A percentile compares a stretch with the other conserved stretches of the same genome.
These are phyloP conservation scores for Teratosphaeria gauchensis DNA, from an alignment of 2,329 filamentous ascomycete genomes.

Conservation along the genomic window DNA sequence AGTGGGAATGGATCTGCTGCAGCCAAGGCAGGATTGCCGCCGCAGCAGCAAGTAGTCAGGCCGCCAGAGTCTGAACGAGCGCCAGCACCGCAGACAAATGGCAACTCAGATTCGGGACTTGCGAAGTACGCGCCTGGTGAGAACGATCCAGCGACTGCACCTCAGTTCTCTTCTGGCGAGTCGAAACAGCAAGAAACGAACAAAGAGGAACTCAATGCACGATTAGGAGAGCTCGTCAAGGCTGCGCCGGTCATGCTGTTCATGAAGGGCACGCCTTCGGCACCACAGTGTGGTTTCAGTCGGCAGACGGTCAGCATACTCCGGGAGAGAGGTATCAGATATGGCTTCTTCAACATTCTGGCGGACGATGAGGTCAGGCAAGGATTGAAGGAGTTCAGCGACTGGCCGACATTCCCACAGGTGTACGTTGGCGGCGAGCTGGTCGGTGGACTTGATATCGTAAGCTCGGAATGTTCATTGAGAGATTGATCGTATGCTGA, in stretches of 20 bases:
- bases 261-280: conserved; percentile 90
- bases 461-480: conserved; percentile 41
- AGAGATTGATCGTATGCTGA: not conserved
- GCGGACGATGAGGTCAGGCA: conserved; percentile 96
- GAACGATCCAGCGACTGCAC: conserved; percentile 37
- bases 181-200: conserved; percentile 27
- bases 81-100: conserved; percentile 25
- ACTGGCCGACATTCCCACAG: conserved; percentile 97
- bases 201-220: conserved; percentile 77
- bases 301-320: conserved; percentile 78
- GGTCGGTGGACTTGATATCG: conserved; percentile 90
- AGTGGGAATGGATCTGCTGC: conserved; percentile 21
- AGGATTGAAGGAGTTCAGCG: conserved; percentile 92
- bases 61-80: conserved; percentile 27
- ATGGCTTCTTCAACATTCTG: conserved; percentile 98
- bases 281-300: conserved; percentile 87
- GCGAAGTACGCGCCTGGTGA: conserved; percentile 36
- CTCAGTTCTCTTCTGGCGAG: conserved; percentile 34
- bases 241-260: conserved; percentile 97
- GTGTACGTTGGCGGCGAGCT: conserved; percentile 86
- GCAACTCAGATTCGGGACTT: conserved; percentile 23
- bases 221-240: conserved; percentile 77
- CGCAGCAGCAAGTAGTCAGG: conserved; percentile 35
- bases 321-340: conserved; percentile 83
- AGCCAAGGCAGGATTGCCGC: conserved; percentile 30